Percentiles rank a stretch among this genome's conserved stretches.
phyloP scores from a whole-genome alignment of 495 filamentous ascomycete species.

The Penicillium coffeae region DNA sequence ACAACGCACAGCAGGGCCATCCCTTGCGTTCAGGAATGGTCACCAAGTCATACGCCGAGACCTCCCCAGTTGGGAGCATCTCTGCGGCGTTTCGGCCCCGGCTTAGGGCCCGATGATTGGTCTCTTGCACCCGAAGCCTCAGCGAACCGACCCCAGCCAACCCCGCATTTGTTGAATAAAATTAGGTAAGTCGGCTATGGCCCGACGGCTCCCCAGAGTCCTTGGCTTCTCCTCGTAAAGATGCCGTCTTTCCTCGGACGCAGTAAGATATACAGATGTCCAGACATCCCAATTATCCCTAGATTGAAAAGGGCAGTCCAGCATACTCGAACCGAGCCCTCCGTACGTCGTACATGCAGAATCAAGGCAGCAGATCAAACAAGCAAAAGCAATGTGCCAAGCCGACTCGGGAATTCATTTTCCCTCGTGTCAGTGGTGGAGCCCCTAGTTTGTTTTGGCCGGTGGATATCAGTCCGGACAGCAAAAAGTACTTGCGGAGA shows the following conservation, averaged over 20 bases:
- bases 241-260: too few species aligned
- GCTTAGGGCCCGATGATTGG: conserved; percentile 25
- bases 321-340: not conserved
- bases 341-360: not conserved
- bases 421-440: conserved; percentile 1
- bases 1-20: not conserved
- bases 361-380: not conserved
- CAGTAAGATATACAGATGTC: too few species aligned
- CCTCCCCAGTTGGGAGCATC: conserved; percentile 6
- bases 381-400: not conserved
- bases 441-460: conserved; percentile 12
- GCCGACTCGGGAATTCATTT: not conserved
- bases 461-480: conserved; percentile 6
- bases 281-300: too few species aligned
- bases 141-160: conserved; percentile 33
- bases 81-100: conserved; percentile 22
- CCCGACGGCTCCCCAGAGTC: not conserved
- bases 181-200: conserved; percentile 25
- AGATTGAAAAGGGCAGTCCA: too few species aligned
- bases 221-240: too few species aligned
- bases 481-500: conserved; percentile 8
- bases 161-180: conserved; percentile 25
- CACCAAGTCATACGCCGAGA: conserved; percentile 22
- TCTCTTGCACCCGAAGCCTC: conserved; percentile 29
- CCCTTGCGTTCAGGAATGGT: not conserved